Percentiles rank a stretch among this genome's conserved stretches.
These are phyloP conservation scores for Sugiyamaella boreocaroliniensis DNA, from an alignment of 805 yeast genomes.

Conservation along the genomic window DNA sequence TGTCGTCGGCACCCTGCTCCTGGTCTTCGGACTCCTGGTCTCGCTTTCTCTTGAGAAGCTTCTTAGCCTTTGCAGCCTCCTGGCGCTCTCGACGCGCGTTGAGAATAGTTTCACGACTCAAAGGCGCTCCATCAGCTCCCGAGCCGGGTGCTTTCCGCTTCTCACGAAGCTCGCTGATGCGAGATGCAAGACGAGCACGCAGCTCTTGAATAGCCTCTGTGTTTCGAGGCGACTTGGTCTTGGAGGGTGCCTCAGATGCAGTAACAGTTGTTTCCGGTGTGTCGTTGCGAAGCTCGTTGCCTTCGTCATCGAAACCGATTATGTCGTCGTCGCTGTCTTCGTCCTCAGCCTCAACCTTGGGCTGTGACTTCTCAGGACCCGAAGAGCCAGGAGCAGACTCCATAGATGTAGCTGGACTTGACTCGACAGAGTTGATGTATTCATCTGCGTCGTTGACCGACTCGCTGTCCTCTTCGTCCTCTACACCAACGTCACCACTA, in stretches of 20 bases:
- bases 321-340: constrained; percentile 7
- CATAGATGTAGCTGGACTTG: not conserved
- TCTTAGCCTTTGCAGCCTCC: constrained; percentile 32
- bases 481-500: not conserved
- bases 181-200: constrained; percentile 70
- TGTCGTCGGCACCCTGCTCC: constrained; percentile 32
- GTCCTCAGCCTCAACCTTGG: not conserved
- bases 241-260: constrained; percentile 17
- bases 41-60: constrained; percentile 29
- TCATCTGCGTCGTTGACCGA: constrained; percentile 15
- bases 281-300: constrained; percentile 38
- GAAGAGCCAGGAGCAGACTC: not conserved
- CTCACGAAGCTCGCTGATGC: constrained; percentile 61
- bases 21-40: constrained; percentile 40
- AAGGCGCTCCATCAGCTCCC: constrained; percentile 70
- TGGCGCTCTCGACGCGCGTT: constrained; percentile 37
- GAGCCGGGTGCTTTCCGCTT: constrained; percentile 91
- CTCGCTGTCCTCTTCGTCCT: constrained; percentile 14
- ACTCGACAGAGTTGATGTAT: not conserved
- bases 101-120: constrained; percentile 73
- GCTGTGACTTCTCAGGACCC: not conserved
- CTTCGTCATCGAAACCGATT: constrained; percentile 67
- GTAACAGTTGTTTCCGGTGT: constrained; percentile 10
- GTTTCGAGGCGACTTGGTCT: constrained; percentile 17
- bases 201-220: constrained; percentile 50